These are phyloP conservation scores for Sonneratia caseolaris DNA, from an alignment of 345 rosid species.

Conservation along the genomic window DNA sequence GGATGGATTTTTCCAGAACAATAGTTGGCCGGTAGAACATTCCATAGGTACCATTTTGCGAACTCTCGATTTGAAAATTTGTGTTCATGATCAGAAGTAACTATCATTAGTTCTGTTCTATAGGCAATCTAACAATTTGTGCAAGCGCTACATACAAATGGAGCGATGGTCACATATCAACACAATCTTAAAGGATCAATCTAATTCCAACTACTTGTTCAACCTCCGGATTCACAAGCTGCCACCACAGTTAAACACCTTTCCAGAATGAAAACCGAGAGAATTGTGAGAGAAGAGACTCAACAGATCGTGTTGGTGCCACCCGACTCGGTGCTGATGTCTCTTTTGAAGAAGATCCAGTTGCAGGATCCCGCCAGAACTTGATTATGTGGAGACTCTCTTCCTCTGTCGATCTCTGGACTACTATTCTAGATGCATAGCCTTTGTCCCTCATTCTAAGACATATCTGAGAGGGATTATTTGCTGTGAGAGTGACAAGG, in stretches of 20 bases:
- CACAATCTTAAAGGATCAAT: neutral
- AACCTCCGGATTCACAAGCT: neutral
- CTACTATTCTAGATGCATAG: constrained; percentile 52
- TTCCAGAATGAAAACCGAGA: constrained; percentile 20
- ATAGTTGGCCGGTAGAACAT: too few species aligned
- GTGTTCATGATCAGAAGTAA: too few species aligned
- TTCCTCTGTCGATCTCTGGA: constrained; percentile 49
- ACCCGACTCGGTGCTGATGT: constrained; percentile 7
- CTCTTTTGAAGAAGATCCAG: constrained; percentile 16
- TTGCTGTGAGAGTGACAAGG: constrained; percentile 31
- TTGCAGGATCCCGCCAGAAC: constrained; percentile 39
- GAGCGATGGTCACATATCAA: neutral
- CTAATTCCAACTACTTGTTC: neutral
- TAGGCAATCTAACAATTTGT: neutral
- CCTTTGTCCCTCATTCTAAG: constrained; percentile 57
- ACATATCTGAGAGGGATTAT: constrained; percentile 50
- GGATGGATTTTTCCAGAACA: too few species aligned
- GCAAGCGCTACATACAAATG: neutral
- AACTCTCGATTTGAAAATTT: too few species aligned
- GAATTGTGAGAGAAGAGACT: constrained; percentile 24
- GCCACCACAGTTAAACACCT: neutral
- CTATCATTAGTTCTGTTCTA: too few species aligned
- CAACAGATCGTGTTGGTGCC: constrained; percentile 17
- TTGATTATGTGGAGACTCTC: constrained; percentile 35
- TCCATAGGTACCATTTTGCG: too few species aligned